Evolutionary conservation across 495 filamentous ascomycete genomes (phyloP).

Genomic region (Xylaria telfairii): DNA sequence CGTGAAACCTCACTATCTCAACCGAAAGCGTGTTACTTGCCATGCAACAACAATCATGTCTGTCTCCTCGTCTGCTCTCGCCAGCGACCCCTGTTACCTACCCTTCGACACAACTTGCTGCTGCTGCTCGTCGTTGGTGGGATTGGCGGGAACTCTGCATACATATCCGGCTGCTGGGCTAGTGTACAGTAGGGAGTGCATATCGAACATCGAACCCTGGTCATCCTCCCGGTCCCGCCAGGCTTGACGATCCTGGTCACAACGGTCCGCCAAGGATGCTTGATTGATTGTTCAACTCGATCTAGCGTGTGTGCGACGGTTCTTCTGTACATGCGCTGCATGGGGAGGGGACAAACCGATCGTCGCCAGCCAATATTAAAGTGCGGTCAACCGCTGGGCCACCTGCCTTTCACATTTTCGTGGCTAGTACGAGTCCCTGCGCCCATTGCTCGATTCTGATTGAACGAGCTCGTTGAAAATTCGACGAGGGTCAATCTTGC

Average conservation of each 20-base stretch:
- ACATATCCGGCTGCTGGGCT: conserved; percentile 12
- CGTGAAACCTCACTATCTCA: background rate
- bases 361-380: conserved; percentile 55
- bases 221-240: conserved; percentile 11
- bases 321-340: conserved; percentile 35
- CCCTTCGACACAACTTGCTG: background rate
- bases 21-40: background rate
- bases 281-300: conserved; percentile 25
- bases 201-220: conserved; percentile 14
- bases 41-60: background rate
- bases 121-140: background rate
- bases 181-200: conserved; percentile 5
- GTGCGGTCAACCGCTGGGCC: conserved; percentile 51
- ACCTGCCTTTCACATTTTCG: conserved; percentile 30
- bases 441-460: conserved; percentile 33
- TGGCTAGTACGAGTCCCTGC: conserved; percentile 37
- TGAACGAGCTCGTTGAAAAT: conserved; percentile 34
- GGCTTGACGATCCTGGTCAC: conserved; percentile 20
- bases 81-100: background rate
- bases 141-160: conserved; percentile 23
- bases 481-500: conserved; percentile 34
- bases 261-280: conserved; percentile 28
- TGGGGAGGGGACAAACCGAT: conserved; percentile 29
- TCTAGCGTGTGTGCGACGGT: conserved; percentile 33
- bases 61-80: background rate